Base-by-base conservation (phyloP, 768 basidiomycete genomes). In the Crucibulum laeve region DNA sequence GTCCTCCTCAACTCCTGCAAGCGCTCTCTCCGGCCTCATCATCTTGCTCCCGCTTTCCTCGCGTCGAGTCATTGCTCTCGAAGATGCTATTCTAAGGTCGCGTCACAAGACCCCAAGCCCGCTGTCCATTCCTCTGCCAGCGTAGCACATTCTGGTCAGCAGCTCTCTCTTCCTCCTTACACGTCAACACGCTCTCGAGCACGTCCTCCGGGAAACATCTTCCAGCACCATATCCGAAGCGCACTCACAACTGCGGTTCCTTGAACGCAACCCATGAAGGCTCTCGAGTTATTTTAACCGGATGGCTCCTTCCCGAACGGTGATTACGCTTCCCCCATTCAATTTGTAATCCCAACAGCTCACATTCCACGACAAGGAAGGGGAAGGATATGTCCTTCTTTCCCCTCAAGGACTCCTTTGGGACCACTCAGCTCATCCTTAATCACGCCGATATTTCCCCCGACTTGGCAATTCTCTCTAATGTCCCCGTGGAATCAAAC, bases 251-350 rank as follows among this genome's bases (percentile, higher is more conserved):
- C 24, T 87, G 85, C 55, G 80, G 74, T 24, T 64, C 78, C 5
- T 69, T 92, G 45, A 66, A 72, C 46, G 53, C 69, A 25, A 53
- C 59, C 19, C 68, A 81, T 57, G 76, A 67, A 40, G 87, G 82
- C 50, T 51, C 64, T 14, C 57, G 56, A 46, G 89, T 93, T 48
- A 73, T 85, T 46, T 69, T 97, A 25, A 72, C 84, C 18, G 93
- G 93, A 25, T 90, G 86, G 84, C 68, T 95, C 45, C 80, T 87
- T 52, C 77, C 82, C 44, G 85, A 84, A 65, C 79, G 91, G 90
- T 91, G 65, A 65, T 76, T 68, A 47, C 52, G 59, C 54, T 53
- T 54, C 56, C 44, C 35, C 43, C 45, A 52, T 58, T 58, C 62
- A 60, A 58, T 65, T 58, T 55, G 57, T 56, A 46, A 43, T 32